Evolutionary conservation across 1,284 basidiomycete genomes (phyloP).

Genomic region (Wallemia hederae): DNA sequence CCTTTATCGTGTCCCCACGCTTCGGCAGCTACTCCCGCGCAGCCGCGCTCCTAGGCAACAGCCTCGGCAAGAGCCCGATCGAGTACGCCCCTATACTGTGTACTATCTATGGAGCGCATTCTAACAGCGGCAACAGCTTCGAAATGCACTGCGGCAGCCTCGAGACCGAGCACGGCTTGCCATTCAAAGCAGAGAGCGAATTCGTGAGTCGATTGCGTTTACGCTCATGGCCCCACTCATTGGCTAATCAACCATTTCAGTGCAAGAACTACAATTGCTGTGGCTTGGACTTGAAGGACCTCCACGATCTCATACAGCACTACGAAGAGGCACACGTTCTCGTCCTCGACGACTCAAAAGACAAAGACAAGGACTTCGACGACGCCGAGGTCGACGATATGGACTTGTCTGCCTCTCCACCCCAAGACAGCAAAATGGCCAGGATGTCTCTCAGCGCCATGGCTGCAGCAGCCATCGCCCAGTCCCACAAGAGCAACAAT

Average conservation of each 20-base stretch:
- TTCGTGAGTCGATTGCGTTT: not conserved
- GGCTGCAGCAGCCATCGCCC: not conserved
- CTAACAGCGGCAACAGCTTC: not conserved
- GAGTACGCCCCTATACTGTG: not conserved
- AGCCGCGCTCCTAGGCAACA: not conserved
- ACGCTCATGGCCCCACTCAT: not conserved
- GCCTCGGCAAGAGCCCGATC: not conserved
- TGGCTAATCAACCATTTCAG: slow-evolving; percentile 14
- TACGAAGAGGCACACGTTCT: slow-evolving; percentile 58
- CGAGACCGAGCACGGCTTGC: not conserved
- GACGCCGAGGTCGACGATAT: slow-evolving; percentile 1
- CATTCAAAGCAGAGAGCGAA: not conserved
- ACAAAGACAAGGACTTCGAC: slow-evolving; percentile 2
- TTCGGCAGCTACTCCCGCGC: not conserved
- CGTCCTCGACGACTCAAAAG: slow-evolving; percentile 28
- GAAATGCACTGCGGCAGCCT: not conserved
- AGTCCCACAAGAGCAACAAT: not conserved
- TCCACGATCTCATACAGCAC: slow-evolving; percentile 58
- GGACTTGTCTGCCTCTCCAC: slow-evolving; percentile 1
- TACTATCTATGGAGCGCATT: not conserved
- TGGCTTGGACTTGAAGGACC: slow-evolving; percentile 41
- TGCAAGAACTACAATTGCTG: slow-evolving; percentile 62
- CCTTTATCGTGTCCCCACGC: not conserved
- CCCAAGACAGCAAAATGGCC: not conserved
- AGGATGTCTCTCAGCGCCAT: not conserved